phyloP scores from a whole-genome alignment of 257 asterid genomes.

The Rhazya stricta region DNA sequence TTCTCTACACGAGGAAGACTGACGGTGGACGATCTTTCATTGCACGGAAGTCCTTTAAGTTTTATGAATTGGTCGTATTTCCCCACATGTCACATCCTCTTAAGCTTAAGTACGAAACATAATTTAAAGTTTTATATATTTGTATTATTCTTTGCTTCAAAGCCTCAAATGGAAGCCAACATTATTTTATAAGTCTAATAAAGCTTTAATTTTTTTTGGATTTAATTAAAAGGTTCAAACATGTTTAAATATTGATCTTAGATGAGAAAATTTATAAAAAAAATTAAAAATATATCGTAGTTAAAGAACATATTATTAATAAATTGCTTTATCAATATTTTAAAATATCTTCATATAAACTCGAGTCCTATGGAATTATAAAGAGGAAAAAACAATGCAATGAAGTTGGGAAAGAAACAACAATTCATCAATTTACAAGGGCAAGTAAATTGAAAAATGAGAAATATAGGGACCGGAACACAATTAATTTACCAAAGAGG shows the following conservation, averaged over 20 bases:
- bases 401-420: background rate
- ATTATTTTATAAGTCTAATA: too few species aligned
- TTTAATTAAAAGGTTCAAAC: too few species aligned
- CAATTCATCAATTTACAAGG: background rate
- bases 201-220: too few species aligned
- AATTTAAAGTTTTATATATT: too few species aligned
- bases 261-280: too few species aligned
- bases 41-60: background rate
- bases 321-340: too few species aligned
- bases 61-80: background rate
- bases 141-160: too few species aligned
- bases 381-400: background rate
- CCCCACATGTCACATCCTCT: background rate
- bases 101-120: background rate
- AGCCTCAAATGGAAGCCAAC: too few species aligned
- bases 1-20: conserved; percentile 15
- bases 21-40: background rate
- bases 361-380: too few species aligned
- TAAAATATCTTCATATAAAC: too few species aligned
- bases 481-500: background rate
- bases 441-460: background rate
- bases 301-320: background rate
- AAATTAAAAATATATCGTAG: too few species aligned
- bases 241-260: too few species aligned
- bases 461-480: background rate